These are phyloP conservation scores for Phytophthora pisi DNA, from an alignment of 352 stramenopile species.

Conservation along the genomic window DNA sequence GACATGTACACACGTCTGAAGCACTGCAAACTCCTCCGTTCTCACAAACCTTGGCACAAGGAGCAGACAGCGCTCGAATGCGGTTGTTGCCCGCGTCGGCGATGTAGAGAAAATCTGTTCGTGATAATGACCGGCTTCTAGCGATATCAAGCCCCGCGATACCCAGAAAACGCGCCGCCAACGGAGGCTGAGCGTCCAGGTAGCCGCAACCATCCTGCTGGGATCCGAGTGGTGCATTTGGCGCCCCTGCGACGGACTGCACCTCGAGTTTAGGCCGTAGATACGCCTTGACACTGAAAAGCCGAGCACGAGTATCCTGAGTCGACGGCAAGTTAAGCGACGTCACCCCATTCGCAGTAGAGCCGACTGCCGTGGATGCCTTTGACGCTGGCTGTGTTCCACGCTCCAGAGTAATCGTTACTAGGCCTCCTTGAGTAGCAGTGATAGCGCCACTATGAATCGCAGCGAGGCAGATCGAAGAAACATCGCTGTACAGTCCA, in stretches of 20 bases:
- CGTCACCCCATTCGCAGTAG: slow-evolving; percentile 61
- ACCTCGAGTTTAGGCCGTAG: slow-evolving; percentile 68
- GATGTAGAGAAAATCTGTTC: slow-evolving; percentile 82
- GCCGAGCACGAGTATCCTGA: slow-evolving; percentile 40
- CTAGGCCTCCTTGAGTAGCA: slow-evolving; percentile 46
- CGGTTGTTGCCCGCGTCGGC: slow-evolving; percentile 94
- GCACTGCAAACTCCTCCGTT: slow-evolving; percentile 92
- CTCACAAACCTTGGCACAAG: slow-evolving; percentile 94
- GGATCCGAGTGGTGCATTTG: slow-evolving; percentile 80
- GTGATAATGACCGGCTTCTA: slow-evolving; percentile 41
- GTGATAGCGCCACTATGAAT: slow-evolving; percentile 85
- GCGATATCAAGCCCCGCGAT: slow-evolving; percentile 41
- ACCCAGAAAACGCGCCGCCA: slow-evolving; percentile 71
- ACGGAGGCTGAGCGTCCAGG: slow-evolving; percentile 82
- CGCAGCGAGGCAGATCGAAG: slow-evolving; percentile 91
- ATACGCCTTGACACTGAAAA: slow-evolving; percentile 69
- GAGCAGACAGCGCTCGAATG: slow-evolving; percentile 90
- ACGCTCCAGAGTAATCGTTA: slow-evolving; percentile 78
- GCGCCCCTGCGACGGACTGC: slow-evolving; percentile 91
- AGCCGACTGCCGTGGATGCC: slow-evolving; percentile 28
- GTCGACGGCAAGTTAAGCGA: slow-evolving; percentile 50
- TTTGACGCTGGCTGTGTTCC: slow-evolving; percentile 30
- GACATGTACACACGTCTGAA: slow-evolving; percentile 89
- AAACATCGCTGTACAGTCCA: slow-evolving; percentile 87
- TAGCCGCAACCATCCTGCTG: slow-evolving; percentile 89